Evolutionary conservation across 345 rosid species (phyloP).

Genomic region (Pistacia atlantica): DNA sequence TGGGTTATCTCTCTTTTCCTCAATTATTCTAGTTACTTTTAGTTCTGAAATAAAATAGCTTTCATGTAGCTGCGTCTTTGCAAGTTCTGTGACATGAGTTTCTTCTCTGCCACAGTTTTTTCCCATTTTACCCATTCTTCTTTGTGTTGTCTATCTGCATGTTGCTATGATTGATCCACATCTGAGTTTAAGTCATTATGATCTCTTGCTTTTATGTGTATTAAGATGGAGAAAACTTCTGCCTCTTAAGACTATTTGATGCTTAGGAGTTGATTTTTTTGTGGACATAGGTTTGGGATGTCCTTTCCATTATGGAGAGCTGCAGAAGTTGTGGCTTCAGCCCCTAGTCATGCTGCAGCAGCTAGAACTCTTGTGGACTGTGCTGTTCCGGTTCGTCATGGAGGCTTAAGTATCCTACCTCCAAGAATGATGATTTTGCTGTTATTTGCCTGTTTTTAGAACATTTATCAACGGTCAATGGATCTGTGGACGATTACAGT

Average conservation of each 20-base stretch:
- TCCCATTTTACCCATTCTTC: constrained; percentile 15
- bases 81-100: not conserved
- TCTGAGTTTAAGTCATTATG: not conserved
- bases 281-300: not conserved
- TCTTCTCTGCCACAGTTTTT: not conserved
- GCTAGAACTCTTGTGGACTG: too few relatives aligned
- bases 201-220: not conserved
- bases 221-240: not conserved
- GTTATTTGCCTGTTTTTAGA: too few relatives aligned
- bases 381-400: too few relatives aligned
- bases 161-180: not conserved
- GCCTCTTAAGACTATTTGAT: not conserved
- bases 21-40: not conserved
- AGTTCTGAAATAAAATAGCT: too few relatives aligned
- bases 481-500: not conserved
- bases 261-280: not conserved
- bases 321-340: too few relatives aligned
- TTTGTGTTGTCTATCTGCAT: not conserved
- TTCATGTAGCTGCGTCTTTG: too few relatives aligned
- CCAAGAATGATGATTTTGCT: too few relatives aligned
- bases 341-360: too few relatives aligned
- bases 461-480: too few relatives aligned
- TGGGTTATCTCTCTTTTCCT: too few relatives aligned
- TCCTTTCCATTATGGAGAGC: too few relatives aligned
- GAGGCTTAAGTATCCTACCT: too few relatives aligned